Base-by-base conservation (phyloP, 2,329 filamentous ascomycete species). In the Albifimbria verrucaria region DNA sequence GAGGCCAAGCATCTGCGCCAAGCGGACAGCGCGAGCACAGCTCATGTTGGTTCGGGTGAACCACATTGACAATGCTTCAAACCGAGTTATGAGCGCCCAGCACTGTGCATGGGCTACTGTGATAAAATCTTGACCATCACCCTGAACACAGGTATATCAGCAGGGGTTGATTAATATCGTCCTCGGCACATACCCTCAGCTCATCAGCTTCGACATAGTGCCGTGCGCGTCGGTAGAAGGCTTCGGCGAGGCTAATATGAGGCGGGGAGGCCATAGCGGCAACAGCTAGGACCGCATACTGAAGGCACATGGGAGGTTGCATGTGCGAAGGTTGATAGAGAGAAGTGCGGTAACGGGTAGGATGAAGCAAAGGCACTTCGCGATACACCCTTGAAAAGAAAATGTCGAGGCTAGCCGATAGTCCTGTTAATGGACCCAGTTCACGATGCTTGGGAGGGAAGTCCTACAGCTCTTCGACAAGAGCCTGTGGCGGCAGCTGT, bases 1-100 rank as follows among this genome's bases (percentile, higher is more conserved):
- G n/a, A 96, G 74, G 1, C 90, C 89, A 77, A 95, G 87, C 70
- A 95, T 94, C 55, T 89, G 81, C 3, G 80, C 78, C 47, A 95
- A 72, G 44, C 89, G 80, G n/a, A 83, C 78, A 21, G 81, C 83
- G 59, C 88, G 76, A 6, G 90, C 88, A 9, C 83, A 80, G 52
- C 88, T 94, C 75, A 94, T 82, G 77, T 90, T 92, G 2, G 90
- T 89, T 55, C 90, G 78, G 1, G 90, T 89, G 62, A 95, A 94
- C 66, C 85, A 85, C 77, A 93, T 87, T 59, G 81, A 81, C 64
- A 88, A 90, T 59, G 92, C 92, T 66, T 96, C 91, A 61, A 90
- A 89, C 1, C 80, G 82, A 3, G 81, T 79, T 23, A 90, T 79
- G 2, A 95, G 72, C 2, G 79, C 75, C 89, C 89, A 95, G 0